Base-by-base conservation (phyloP, 2,329 filamentous ascomycete genomes). In the Diaporthe amygdali region DNA sequence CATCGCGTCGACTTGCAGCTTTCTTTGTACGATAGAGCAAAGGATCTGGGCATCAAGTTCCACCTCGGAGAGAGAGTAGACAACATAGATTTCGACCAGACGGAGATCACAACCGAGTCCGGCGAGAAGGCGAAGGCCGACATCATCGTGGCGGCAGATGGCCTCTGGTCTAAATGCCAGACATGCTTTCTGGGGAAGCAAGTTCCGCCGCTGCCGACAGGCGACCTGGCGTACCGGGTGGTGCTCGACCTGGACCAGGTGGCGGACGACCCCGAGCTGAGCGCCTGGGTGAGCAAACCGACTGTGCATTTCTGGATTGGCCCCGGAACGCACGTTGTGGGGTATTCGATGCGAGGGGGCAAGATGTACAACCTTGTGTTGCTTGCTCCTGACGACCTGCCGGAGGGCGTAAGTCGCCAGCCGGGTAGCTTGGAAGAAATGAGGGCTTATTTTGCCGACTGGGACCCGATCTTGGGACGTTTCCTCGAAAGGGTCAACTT, bases 281-380 rank as follows among this genome's bases (percentile, higher is more conserved):
- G 81, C 22, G 81, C 84, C 0, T 88, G 88, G 81, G 85, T 92
- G 1, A 77, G 82, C 9, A 85, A 86, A 0, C 86, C 87, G 0
- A 81, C 83, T 2, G 84, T 87, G 14, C 84, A 90, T 74, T 90
- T 91, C 76, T 93, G 91, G 91, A 82, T 90, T 10, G 91, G 91
- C 0, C 89, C 90, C 0, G 83, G 84, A 0, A 83, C 87, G 2
- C 91, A 93, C 75, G 89, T 85, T 0, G 88, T 93, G 0, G 87
- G 85, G 0, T 93, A 93, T 78, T 89, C 89, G 0, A 77, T 93
- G 64, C 84, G 89, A 1, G 85, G 82, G 0, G 90, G 90, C 0
- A 81, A 82, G 0, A 86, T 91, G 82, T 91, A 89, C 74, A 93
- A 93, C 70, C 84, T 94, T 6, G 91, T 93, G 0, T 80, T 93